phyloP scores from a whole-genome alignment of 129 eudicot genomes.

The Pittosporum tobira region DNA sequence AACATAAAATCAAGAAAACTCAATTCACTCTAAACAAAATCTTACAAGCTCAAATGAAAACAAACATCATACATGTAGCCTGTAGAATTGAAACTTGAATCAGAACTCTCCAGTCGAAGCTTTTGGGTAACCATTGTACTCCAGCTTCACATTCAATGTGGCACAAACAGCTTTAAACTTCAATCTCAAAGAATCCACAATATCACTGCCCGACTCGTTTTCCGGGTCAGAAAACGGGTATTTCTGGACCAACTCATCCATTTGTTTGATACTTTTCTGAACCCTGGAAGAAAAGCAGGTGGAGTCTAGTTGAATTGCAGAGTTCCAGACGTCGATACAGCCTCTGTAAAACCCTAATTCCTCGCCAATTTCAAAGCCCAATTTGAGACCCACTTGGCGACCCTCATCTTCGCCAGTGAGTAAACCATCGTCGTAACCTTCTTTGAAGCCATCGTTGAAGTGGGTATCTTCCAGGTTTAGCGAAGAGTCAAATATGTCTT shows the following conservation, averaged over 20 bases:
- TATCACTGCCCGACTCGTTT: constrained; percentile 31
- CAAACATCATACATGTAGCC: no score
- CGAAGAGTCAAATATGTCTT: constrained; percentile 39
- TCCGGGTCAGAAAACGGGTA: constrained; percentile 29
- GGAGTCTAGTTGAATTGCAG: constrained; percentile 45
- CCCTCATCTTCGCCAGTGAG: no score
- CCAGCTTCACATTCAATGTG: constrained; percentile 35
- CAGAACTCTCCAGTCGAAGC: constrained; percentile 3
- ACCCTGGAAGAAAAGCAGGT: constrained; percentile 44
- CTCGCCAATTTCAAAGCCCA: no score
- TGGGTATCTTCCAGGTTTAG: constrained; percentile 24
- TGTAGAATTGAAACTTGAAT: not conserved
- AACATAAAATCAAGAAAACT: no score
- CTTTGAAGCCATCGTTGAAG: constrained; percentile 28
- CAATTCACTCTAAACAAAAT: no score
- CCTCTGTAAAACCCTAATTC: constrained; percentile 76
- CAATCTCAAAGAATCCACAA: constrained; percentile 24
- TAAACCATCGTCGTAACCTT: no score
- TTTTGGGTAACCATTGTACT: constrained; percentile 28
- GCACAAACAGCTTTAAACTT: constrained; percentile 39
- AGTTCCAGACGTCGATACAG: constrained; percentile 46
- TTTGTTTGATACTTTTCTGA: constrained; percentile 36
- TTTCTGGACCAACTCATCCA: constrained; percentile 25
- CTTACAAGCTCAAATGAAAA: no score
- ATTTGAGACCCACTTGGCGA: no score